These are phyloP conservation scores for Trichosporon sp. DNA, from an alignment of 1,284 basidiomycete species.

Conservation along the genomic window DNA sequence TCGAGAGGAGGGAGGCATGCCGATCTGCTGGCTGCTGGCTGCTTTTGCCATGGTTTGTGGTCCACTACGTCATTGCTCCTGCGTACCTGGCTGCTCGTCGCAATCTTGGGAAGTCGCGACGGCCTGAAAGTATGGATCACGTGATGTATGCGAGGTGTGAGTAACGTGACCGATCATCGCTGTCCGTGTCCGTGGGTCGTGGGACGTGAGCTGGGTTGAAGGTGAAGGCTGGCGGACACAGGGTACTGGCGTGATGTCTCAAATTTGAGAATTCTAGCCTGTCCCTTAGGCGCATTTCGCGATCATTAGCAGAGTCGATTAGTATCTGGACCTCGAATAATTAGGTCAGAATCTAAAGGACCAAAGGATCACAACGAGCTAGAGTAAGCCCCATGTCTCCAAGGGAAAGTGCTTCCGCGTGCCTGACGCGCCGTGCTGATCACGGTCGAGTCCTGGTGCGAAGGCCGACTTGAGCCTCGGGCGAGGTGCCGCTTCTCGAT, in stretches of 20 bases:
- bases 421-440: not conserved
- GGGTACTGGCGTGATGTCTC: no score
- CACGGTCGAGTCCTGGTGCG: not conserved
- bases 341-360: no score
- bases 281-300: no score
- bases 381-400: not conserved
- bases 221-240: no score
- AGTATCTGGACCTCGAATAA: no score
- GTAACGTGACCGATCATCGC: not conserved
- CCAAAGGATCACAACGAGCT: not conserved
- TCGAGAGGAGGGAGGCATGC: no score
- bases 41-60: not conserved
- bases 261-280: no score
- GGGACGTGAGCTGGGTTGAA: no score
- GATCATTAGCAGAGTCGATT: no score
- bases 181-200: no score
- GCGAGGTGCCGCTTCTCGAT: no score
- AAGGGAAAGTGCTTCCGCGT: not conserved
- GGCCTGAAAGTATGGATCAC: not conserved
- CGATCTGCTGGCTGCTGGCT: not conserved
- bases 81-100: no score
- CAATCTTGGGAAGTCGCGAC: not conserved
- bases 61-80: conserved; percentile 1
- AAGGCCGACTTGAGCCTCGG: not conserved
- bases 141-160: not conserved